Evolutionary conservation across 306 rosid species (phyloP).

Genomic region (Quercus bicolor): DNA sequence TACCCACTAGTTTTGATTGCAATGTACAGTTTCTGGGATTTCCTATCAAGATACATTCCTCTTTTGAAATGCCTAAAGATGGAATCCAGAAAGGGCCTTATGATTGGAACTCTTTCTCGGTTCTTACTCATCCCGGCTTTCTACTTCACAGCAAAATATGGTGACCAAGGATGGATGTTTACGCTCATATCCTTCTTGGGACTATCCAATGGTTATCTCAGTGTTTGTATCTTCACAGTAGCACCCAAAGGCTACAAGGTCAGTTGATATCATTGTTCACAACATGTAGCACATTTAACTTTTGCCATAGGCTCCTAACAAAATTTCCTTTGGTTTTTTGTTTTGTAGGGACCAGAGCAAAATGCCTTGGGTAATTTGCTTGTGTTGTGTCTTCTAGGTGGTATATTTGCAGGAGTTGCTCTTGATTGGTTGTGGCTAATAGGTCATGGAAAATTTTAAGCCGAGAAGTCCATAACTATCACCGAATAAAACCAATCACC

Average conservation of each 20-base stretch:
- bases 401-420: conserved; percentile 58
- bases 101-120: conserved; percentile 37
- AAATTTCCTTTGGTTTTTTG: not conserved
- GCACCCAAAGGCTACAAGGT: conserved; percentile 85
- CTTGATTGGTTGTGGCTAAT: conserved; percentile 89
- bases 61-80: conserved; percentile 49
- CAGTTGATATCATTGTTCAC: conserved; percentile 1
- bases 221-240: conserved; percentile 66
- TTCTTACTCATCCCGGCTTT: conserved; percentile 70
- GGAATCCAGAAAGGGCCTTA: conserved; percentile 64
- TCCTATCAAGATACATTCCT: conserved; percentile 66
- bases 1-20: conserved; percentile 68
- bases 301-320: not conserved
- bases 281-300: not conserved
- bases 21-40: conserved; percentile 58
- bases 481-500: not conserved
- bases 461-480: not conserved
- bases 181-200: conserved; percentile 64
- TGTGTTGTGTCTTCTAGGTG: conserved; percentile 49
- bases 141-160: conserved; percentile 80
- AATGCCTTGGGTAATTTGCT: conserved; percentile 89
- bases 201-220: conserved; percentile 73
- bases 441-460: conserved; percentile 23
- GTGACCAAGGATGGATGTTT: conserved; percentile 84
- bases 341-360: conserved; percentile 80